Percentiles rank a stretch among this genome's conserved stretches.
Evolutionary conservation across 2,329 filamentous ascomycete genomes (phyloP).

Genomic region (Botrytis pseudocinerea): DNA sequence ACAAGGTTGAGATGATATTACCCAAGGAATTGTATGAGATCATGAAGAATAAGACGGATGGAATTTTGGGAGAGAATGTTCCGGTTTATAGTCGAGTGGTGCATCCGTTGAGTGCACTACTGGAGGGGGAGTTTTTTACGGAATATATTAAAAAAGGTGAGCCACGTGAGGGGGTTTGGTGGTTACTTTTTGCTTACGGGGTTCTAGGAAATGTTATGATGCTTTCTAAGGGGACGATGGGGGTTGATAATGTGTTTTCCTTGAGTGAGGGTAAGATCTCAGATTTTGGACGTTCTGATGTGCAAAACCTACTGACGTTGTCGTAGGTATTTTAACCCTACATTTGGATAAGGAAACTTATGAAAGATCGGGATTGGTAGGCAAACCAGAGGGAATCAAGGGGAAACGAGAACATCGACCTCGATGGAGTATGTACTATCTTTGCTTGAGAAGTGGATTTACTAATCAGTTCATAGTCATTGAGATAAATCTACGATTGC

Average conservation of each 20-base stretch:
- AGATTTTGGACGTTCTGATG: too few species aligned
- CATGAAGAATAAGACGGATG: conserved; percentile 48
- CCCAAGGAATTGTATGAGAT: conserved; percentile 61
- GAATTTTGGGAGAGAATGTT: conserved; percentile 48
- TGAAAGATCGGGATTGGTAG: conserved; percentile 78
- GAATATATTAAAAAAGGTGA: conserved; percentile 69
- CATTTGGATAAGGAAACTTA: conserved; percentile 80
- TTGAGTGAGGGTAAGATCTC: conserved; percentile 62
- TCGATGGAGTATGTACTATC: conserved; percentile 64
- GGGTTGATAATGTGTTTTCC: conserved; percentile 70
- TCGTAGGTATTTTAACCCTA: conserved; percentile 67
- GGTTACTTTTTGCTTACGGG: background rate
- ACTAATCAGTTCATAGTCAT: conserved; percentile 58
- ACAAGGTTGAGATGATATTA: conserved; percentile 72
- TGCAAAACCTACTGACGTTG: background rate
- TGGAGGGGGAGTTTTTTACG: conserved; percentile 78
- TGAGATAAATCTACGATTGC: conserved; percentile 70
- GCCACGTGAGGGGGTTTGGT: background rate
- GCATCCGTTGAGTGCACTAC: conserved; percentile 69
- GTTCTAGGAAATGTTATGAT: conserved; percentile 71
- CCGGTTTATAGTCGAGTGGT: conserved; percentile 66
- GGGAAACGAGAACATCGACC: conserved; percentile 62
- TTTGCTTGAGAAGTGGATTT: conserved; percentile 6
- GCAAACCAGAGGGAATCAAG: conserved; percentile 63
- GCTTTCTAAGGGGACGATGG: conserved; percentile 75